A percentile compares a stretch with the other conserved stretches of the same genome.
phyloP scores from a whole-genome alignment of 257 asterid genomes.

The Jaltomata sinuosa region DNA sequence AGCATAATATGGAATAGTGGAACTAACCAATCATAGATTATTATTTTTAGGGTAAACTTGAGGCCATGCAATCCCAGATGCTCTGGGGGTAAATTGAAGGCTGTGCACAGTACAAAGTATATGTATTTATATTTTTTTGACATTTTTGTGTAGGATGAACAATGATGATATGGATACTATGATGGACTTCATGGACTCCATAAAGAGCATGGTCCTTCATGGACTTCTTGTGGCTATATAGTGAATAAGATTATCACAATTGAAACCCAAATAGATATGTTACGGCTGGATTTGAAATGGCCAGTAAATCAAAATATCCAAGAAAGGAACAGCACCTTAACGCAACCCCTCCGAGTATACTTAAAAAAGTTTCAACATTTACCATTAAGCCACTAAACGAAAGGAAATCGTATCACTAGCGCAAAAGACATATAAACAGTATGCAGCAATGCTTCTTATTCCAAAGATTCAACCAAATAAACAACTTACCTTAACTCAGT shows the following conservation, averaged over 20 bases:
- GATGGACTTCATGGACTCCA: neutral
- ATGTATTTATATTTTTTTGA: neutral
- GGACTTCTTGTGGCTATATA: neutral
- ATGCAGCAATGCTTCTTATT: neutral
- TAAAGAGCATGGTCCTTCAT: neutral
- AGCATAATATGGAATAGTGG: neutral
- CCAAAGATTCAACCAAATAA: neutral
- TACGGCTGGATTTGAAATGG: neutral
- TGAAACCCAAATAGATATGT: neutral
- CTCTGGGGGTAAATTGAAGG: neutral
- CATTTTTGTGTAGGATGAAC: neutral
- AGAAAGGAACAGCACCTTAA: neutral
- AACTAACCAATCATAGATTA: neutral
- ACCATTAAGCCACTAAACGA: neutral
- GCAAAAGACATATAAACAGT: neutral
- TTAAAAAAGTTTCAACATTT: neutral
- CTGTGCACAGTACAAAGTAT: neutral
- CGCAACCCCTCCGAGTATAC: neutral
- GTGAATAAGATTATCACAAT: neutral
- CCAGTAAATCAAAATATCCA: neutral
- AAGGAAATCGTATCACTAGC: neutral
- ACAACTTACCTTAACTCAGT: slow-evolving; percentile 72
- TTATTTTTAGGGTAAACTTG: neutral
- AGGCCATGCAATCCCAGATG: neutral
- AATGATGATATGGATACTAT: neutral